Evolutionary conservation across 163 green algal genomes (phyloP).

Genomic region (Picocystis sp.): DNA sequence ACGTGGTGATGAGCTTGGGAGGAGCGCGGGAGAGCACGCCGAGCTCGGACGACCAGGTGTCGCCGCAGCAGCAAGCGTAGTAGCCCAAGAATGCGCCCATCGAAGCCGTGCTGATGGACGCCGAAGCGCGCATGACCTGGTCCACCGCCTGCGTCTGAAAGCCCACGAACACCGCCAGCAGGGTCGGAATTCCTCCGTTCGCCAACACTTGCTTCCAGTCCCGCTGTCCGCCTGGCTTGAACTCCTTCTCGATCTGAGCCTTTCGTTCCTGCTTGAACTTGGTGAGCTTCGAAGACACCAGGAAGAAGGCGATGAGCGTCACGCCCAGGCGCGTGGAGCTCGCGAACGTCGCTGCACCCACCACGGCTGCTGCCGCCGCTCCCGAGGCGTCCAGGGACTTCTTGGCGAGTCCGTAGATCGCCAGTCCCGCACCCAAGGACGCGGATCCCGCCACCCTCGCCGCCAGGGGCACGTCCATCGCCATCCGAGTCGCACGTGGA

Average conservation of each 20-base stretch:
- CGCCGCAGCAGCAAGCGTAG: conserved; percentile 77
- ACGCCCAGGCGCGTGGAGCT: conserved; percentile 41
- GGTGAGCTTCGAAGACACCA: conserved; percentile 52
- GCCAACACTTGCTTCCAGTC: conserved; percentile 59
- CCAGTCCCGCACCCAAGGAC: no score
- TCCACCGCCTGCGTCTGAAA: no score
- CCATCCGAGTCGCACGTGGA: no score
- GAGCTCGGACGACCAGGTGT: conserved; percentile 83
- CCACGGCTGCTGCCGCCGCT: conserved; percentile 31
- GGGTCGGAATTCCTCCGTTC: not conserved
- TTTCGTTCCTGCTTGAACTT: conserved; percentile 52
- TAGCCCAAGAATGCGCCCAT: conserved; percentile 42
- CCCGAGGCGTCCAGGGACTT: conserved; percentile 26
- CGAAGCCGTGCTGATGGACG: no score
- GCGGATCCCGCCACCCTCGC: no score
- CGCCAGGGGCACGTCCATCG: no score
- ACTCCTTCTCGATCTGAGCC: conserved; percentile 38
- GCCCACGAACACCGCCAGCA: not conserved
- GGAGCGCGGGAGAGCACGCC: conserved; percentile 54
- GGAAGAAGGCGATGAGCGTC: conserved; percentile 65
- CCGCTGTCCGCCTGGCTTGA: conserved; percentile 59
- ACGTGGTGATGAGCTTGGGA: conserved; percentile 68
- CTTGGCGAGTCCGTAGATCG: no score
- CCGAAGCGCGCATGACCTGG: no score
- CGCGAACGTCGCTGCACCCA: conserved; percentile 43